These are phyloP conservation scores for Xylaria scruposa DNA, from an alignment of 495 filamentous ascomycete genomes.

Conservation along the genomic window DNA sequence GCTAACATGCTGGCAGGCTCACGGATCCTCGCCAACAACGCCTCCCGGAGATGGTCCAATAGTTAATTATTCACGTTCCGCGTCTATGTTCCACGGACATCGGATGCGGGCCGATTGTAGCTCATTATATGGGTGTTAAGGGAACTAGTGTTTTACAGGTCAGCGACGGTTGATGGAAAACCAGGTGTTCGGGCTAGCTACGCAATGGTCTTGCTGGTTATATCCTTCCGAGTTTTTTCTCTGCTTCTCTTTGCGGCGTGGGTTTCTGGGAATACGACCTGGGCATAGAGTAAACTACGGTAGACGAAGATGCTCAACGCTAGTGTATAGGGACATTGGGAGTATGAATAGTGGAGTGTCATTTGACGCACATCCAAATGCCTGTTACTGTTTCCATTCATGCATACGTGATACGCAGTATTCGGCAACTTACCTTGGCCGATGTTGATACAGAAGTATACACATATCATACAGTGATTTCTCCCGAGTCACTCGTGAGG, in stretches of 20 bases:
- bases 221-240: neutral
- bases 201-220: neutral
- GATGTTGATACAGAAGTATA: slow-evolving; percentile 16
- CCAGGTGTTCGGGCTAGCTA: neutral
- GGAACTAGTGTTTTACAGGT: slow-evolving; percentile 9
- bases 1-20: slow-evolving; percentile 33
- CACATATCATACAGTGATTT: neutral
- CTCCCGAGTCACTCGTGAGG: neutral
- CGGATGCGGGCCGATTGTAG: neutral
- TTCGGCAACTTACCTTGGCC: neutral
- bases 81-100: neutral
- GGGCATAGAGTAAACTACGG: neutral
- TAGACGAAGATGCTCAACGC: slow-evolving; percentile 15
- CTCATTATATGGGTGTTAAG: slow-evolving; percentile 13
- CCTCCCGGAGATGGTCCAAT: slow-evolving; percentile 41
- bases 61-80: neutral
- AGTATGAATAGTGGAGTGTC: neutral
- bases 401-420: slow-evolving; percentile 8
- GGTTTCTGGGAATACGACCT: neutral
- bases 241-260: neutral
- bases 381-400: slow-evolving; percentile 10
- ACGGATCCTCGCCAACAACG: slow-evolving; percentile 64
- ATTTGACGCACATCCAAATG: neutral
- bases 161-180: neutral
- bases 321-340: neutral